These are phyloP conservation scores for Thozetella sp. DNA, from an alignment of 495 filamentous ascomycete species.

Conservation along the genomic window DNA sequence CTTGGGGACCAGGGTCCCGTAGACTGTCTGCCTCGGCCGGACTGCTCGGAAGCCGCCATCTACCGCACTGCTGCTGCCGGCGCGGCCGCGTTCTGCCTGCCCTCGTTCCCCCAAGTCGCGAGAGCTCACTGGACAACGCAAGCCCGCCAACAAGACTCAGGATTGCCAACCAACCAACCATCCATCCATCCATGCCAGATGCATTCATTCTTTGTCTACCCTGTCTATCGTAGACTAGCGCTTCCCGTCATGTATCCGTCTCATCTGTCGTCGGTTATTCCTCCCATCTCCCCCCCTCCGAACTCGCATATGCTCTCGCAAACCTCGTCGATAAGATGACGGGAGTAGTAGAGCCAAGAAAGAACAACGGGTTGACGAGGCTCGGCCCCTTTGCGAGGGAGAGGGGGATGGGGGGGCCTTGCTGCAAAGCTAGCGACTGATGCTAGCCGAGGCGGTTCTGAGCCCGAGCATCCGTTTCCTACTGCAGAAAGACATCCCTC, in stretches of 20 bases:
- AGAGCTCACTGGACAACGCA: not conserved
- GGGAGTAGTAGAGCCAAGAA: not conserved
- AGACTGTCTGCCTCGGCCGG: not conserved
- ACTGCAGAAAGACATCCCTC: conserved; percentile 1
- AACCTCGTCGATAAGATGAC: not conserved
- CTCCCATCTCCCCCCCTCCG: not conserved
- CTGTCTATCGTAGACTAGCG: not conserved
- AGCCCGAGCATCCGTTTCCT: not conserved
- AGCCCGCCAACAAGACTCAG: not conserved
- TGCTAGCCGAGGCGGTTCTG: not conserved
- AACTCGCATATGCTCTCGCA: not conserved
- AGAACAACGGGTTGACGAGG: not conserved
- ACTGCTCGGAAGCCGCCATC: too few species aligned
- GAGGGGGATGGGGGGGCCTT: too few species aligned
- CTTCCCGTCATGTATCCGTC: not conserved
- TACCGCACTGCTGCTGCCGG: not conserved
- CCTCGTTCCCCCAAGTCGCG: not conserved
- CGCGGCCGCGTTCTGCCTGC: not conserved
- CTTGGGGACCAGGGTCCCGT: not conserved
- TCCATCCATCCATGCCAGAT: not conserved
- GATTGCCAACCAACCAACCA: too few species aligned
- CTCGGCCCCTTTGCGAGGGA: not conserved
- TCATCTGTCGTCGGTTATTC: not conserved
- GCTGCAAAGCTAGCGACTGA: not conserved
- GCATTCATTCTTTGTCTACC: not conserved